phyloP scores from a whole-genome alignment of 352 stramenopile species.

The Globisporangium heterothallicum region DNA sequence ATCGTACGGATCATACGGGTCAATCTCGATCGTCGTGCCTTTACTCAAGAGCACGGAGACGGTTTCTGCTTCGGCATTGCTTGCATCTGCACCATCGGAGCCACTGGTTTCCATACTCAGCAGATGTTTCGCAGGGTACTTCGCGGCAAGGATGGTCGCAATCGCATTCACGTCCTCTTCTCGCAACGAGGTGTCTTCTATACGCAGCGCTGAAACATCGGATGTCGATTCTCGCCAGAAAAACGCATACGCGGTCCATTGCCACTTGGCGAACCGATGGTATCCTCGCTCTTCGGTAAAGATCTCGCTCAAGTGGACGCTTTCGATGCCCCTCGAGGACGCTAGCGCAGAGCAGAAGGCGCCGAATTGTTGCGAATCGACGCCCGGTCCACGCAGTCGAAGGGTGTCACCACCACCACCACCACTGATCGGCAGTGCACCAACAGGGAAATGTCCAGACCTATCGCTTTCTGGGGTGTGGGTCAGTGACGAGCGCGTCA shows the following conservation, averaged over 20 bases:
- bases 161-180: constrained; percentile 8
- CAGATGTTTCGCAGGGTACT: constrained; percentile 10
- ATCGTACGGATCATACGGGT: constrained; percentile 3
- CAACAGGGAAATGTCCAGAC: too few relatives aligned
- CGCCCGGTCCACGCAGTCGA: constrained; percentile 2
- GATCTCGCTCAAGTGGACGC: constrained; percentile 8
- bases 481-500: constrained; percentile 3
- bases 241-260: constrained; percentile 16
- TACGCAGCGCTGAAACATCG: constrained; percentile 1
- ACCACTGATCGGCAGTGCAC: too few relatives aligned
- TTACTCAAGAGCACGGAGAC: constrained; percentile 14
- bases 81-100: background rate
- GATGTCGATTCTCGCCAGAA: constrained; percentile 9
- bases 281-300: constrained; percentile 6
- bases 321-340: constrained; percentile 2
- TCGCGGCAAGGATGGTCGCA: constrained; percentile 5
- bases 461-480: too few relatives aligned
- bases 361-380: constrained; percentile 13
- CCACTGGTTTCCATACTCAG: background rate
- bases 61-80: background rate
- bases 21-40: constrained; percentile 7
- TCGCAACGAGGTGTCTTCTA: constrained; percentile 7
- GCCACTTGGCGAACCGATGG: constrained; percentile 12
- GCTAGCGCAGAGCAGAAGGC: constrained; percentile 14
- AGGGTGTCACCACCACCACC: background rate